Percentiles rank a stretch among this genome's conserved stretches.
phyloP scores from a whole-genome alignment of 108 stramenopile genomes.

The Skeletonema tropicum region DNA sequence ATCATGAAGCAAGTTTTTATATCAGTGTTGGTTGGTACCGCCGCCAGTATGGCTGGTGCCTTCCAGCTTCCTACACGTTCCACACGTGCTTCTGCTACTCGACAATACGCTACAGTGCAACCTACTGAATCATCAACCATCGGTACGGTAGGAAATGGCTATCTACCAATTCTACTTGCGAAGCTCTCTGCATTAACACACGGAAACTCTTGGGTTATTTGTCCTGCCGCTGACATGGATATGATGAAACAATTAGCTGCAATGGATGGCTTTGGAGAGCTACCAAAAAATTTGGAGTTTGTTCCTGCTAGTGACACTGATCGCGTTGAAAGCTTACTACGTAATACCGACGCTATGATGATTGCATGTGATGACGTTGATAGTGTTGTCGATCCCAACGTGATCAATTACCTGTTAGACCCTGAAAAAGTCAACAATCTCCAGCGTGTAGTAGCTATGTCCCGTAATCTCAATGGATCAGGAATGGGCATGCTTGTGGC shows the following conservation, averaged over 20 bases:
- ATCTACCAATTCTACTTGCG: conserved; percentile 23
- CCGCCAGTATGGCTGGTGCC: not conserved
- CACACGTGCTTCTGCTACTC: not conserved
- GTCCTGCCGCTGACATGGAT: conserved; percentile 20
- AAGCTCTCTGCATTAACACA: conserved; percentile 31
- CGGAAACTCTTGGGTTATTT: conserved; percentile 34
- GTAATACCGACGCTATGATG: conserved; percentile 27
- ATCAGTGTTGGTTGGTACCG: not conserved
- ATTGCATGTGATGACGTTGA: conserved; percentile 34
- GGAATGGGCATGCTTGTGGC: conserved; percentile 38
- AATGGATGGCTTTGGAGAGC: not conserved
- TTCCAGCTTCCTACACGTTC: not conserved
- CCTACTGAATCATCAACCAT: not conserved
- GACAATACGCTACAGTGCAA: not conserved
- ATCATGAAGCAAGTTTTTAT: not conserved
- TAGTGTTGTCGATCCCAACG: conserved; percentile 16
- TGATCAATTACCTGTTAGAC: conserved; percentile 30
- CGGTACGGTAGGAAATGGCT: conserved; percentile 42
- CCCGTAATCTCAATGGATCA: conserved; percentile 37
- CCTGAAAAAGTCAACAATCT: conserved; percentile 9
- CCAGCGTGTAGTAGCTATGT: conserved; percentile 36
- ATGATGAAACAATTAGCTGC: conserved; percentile 5
- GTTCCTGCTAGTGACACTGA: conserved; percentile 28
- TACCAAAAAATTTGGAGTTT: conserved; percentile 15
- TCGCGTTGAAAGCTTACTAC: conserved; percentile 13